phyloP scores from a whole-genome alignment of 352 stramenopile species.

The Pythium dissotocum region DNA sequence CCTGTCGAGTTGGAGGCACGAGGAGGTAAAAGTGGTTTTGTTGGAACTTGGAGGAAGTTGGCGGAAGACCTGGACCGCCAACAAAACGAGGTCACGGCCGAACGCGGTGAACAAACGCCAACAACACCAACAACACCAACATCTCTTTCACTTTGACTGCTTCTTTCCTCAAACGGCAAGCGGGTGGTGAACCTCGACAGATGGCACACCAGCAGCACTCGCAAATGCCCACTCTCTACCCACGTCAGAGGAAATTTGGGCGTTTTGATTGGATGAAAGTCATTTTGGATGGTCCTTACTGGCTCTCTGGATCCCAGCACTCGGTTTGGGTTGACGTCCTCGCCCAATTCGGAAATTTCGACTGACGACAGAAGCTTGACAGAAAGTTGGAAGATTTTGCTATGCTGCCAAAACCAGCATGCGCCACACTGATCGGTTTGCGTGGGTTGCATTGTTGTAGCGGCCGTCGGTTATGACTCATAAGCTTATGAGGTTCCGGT shows the following conservation, averaged over 20 bases:
- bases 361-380: slow-evolving; percentile 7
- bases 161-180: slow-evolving; percentile 3
- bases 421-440: too few relatives aligned
- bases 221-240: slow-evolving; percentile 18
- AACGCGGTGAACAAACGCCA: slow-evolving; percentile 17
- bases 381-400: slow-evolving; percentile 15
- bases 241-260: neutral
- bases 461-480: too few relatives aligned
- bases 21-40: slow-evolving; percentile 25
- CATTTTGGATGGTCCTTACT: slow-evolving; percentile 23
- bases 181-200: neutral
- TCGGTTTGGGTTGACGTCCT: slow-evolving; percentile 6
- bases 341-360: slow-evolving; percentile 1
- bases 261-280: slow-evolving; percentile 21
- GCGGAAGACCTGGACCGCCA: neutral
- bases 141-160: neutral
- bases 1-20: slow-evolving; percentile 1
- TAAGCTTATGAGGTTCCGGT: too few relatives aligned
- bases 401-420: neutral
- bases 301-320: slow-evolving; percentile 9
- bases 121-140: slow-evolving; percentile 11
- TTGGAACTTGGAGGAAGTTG: neutral
- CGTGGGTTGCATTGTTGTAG: too few relatives aligned
- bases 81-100: slow-evolving; percentile 6
- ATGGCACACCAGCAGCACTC: neutral